These are phyloP conservation scores for Arthroderma sp. DNA, from an alignment of 2,329 filamentous ascomycete genomes.

Conservation along the genomic window DNA sequence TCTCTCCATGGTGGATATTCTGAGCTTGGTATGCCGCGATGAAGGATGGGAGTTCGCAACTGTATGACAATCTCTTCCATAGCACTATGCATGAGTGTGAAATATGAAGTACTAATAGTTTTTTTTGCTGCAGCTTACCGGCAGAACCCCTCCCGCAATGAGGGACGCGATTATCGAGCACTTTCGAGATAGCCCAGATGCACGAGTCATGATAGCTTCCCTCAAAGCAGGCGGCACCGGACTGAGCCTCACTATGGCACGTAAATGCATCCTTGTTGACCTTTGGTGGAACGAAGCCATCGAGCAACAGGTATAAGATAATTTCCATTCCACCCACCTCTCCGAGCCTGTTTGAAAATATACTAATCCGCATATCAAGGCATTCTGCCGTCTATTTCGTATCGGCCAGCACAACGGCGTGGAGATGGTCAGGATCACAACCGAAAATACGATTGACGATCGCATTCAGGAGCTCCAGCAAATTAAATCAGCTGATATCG, in stretches of 20 bases:
- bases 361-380: constrained; percentile 13
- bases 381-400: constrained; percentile 48
- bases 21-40: constrained; percentile 36
- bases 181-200: constrained; percentile 31
- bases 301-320: constrained; percentile 44
- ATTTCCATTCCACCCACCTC: neutral
- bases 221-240: constrained; percentile 45
- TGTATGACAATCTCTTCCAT: constrained; percentile 14
- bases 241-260: constrained; percentile 49
- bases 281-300: constrained; percentile 49
- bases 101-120: neutral
- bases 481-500: constrained; percentile 31
- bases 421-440: constrained; percentile 44
- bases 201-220: constrained; percentile 41
- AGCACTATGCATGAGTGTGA: neutral
- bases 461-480: constrained; percentile 43
- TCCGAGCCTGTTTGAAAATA: neutral
- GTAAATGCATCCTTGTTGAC: constrained; percentile 43
- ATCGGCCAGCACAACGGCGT: constrained; percentile 52
- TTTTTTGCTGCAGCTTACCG: constrained; percentile 29
- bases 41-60: constrained; percentile 38
- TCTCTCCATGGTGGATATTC: constrained; percentile 38
- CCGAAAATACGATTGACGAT: constrained; percentile 45
- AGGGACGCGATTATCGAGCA: constrained; percentile 34
- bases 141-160: constrained; percentile 32